These are phyloP conservation scores for Fusarium multiceps DNA, from an alignment of 2,329 filamentous ascomycete species.

Conservation along the genomic window DNA sequence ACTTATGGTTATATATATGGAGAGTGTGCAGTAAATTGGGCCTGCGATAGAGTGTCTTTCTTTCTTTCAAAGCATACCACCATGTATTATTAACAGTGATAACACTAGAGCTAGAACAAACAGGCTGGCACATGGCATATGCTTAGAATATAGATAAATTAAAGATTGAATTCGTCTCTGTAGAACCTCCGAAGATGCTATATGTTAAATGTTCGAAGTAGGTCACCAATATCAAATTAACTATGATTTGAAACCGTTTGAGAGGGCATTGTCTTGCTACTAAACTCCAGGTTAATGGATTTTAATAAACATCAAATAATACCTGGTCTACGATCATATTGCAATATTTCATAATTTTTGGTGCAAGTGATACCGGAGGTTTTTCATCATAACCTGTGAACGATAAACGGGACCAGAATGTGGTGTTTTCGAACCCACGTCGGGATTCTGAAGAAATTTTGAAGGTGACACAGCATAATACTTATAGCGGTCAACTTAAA, in stretches of 20 bases:
- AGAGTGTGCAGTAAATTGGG: no score
- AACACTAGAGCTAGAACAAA: neutral
- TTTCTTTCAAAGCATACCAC: neutral
- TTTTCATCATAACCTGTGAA: neutral
- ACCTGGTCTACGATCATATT: neutral
- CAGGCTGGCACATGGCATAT: no score
- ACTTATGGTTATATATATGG: neutral
- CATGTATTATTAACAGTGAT: neutral
- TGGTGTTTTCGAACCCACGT: neutral
- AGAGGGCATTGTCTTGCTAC: neutral
- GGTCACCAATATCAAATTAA: neutral
- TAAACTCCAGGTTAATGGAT: neutral
- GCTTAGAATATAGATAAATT: neutral
- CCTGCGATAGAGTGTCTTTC: neutral
- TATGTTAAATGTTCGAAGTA: neutral
- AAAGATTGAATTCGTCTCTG: neutral
- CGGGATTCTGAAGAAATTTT: neutral
- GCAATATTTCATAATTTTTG: neutral
- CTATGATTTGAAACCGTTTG: neutral
- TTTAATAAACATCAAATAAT: neutral
- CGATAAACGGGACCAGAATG: neutral
- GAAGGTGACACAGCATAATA: neutral
- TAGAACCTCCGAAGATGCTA: neutral
- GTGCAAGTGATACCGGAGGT: neutral
- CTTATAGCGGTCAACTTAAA: constrained; percentile 4